Evolutionary conservation across 2,329 filamentous ascomycete species (phyloP).

Genomic region (Bipolaris cookei): DNA sequence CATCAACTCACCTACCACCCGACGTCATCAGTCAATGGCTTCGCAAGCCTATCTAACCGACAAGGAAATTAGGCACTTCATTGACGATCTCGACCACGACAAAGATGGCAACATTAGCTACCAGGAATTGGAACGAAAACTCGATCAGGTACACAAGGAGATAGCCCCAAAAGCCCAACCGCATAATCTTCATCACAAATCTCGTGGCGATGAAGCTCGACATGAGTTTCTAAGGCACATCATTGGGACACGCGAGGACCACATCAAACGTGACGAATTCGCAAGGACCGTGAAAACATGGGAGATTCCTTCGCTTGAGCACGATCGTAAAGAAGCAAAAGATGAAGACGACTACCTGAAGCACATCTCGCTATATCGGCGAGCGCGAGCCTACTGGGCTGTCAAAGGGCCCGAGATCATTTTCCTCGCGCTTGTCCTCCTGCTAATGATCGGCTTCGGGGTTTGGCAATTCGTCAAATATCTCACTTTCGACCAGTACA

Average conservation of each 20-base stretch:
- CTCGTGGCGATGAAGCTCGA: constrained; percentile 50
- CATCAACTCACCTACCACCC: background rate
- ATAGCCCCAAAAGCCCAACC: constrained; percentile 56
- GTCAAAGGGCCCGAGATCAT: constrained; percentile 61
- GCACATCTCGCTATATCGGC: constrained; percentile 55
- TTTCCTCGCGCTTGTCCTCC: constrained; percentile 58
- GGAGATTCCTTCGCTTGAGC: constrained; percentile 58
- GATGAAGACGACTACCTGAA: constrained; percentile 57
- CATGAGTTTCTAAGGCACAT: constrained; percentile 61
- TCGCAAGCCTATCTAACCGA: constrained; percentile 44
- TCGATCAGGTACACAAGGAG: constrained; percentile 61
- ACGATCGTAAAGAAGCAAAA: constrained; percentile 56
- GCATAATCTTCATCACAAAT: constrained; percentile 54
- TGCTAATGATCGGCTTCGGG: constrained; percentile 59
- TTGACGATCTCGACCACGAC: constrained; percentile 61
- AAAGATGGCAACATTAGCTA: constrained; percentile 61
- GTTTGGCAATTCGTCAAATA: constrained; percentile 65
- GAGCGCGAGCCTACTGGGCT: constrained; percentile 61
- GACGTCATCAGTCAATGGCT: constrained; percentile 27
- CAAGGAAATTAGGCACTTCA: constrained; percentile 60
- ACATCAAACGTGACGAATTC: constrained; percentile 58
- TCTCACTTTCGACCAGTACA: constrained; percentile 53
- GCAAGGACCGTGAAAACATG: constrained; percentile 53
- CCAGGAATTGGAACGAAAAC: constrained; percentile 59
- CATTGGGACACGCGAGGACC: constrained; percentile 53